phyloP scores from a whole-genome alignment of 2,329 filamentous ascomycete genomes.

The Colletotrichum tabaci region DNA sequence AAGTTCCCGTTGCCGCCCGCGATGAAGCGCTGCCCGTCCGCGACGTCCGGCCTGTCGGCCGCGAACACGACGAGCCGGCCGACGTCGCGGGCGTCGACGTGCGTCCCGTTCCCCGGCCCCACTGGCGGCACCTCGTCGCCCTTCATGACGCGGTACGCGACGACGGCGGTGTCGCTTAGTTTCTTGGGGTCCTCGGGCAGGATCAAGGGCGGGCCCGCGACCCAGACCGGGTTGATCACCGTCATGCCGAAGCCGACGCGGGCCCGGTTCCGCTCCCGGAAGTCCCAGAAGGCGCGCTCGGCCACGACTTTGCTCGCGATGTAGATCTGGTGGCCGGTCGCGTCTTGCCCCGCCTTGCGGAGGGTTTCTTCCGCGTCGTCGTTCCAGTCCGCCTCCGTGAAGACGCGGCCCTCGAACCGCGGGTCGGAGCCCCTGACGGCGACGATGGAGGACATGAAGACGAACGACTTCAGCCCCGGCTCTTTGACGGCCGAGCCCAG shows the following conservation, averaged over 20 bases:
- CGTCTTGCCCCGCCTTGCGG: conserved; percentile 45
- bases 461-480: conserved; percentile 54
- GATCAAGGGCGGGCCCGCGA: conserved; percentile 37
- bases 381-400: conserved; percentile 51
- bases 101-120: conserved; percentile 27
- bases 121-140: conserved; percentile 16
- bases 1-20: conserved; percentile 23
- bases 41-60: not conserved
- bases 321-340: conserved; percentile 45
- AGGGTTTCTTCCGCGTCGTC: conserved; percentile 49
- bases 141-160: conserved; percentile 44
- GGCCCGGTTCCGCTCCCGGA: conserved; percentile 46
- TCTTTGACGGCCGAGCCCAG: conserved; percentile 58
- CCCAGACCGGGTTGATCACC: conserved; percentile 37
- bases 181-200: conserved; percentile 30
- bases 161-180: conserved; percentile 41
- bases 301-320: conserved; percentile 50
- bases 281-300: conserved; percentile 51
- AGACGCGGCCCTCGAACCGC: conserved; percentile 28
- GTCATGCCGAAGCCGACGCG: conserved; percentile 46
- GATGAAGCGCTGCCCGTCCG: conserved; percentile 24
- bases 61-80: conserved; percentile 31
- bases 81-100: conserved; percentile 42
- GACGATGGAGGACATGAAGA: conserved; percentile 48
- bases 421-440: conserved; percentile 30